Percentiles rank a stretch among this genome's conserved stretches.
Conservation (phyloP, 2,329 filamentous ascomycete genomes). For the Fusarium chlamydosporum region DNA sequence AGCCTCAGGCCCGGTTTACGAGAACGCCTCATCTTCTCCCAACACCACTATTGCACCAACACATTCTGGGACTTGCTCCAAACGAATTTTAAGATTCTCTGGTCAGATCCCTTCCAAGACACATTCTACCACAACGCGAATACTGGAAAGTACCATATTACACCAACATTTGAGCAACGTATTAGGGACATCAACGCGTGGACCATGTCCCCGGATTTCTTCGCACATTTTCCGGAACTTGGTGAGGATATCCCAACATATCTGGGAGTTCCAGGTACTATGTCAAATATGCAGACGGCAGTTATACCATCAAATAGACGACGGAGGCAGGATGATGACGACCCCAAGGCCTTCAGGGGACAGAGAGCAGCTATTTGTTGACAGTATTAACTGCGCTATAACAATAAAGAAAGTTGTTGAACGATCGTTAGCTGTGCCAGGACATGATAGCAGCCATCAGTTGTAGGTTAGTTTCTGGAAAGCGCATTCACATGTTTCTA, state of each 20-base stretch:
- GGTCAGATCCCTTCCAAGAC: constrained; percentile 49
- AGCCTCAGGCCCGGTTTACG: constrained; percentile 49
- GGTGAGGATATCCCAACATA: constrained; percentile 52
- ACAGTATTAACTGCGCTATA: not conserved
- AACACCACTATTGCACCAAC: constrained; percentile 53
- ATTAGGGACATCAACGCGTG: constrained; percentile 51
- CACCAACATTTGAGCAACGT: constrained; percentile 46
- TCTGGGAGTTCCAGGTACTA: constrained; percentile 7
- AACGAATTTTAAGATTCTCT: constrained; percentile 44
- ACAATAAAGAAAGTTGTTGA: no score
- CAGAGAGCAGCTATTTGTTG: constrained; percentile 27
- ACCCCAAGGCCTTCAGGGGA: not conserved
- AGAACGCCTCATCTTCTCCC: constrained; percentile 51
- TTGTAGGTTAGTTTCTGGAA: no score
- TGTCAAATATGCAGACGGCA: not conserved
- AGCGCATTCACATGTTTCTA: no score
- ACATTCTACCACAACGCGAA: constrained; percentile 47
- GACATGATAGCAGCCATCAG: no score
- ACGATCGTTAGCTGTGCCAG: no score
- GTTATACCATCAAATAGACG: constrained; percentile 1
- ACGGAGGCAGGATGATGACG: constrained; percentile 4
- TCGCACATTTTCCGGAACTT: constrained; percentile 49
- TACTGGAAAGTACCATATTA: constrained; percentile 48
- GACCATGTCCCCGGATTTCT: constrained; percentile 51
- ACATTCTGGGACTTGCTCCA: constrained; percentile 50